A percentile compares a stretch with the other conserved stretches of the same genome.
phyloP scores from a whole-genome alignment of 768 basidiomycete genomes.

The Daedaleopsis nitida region DNA sequence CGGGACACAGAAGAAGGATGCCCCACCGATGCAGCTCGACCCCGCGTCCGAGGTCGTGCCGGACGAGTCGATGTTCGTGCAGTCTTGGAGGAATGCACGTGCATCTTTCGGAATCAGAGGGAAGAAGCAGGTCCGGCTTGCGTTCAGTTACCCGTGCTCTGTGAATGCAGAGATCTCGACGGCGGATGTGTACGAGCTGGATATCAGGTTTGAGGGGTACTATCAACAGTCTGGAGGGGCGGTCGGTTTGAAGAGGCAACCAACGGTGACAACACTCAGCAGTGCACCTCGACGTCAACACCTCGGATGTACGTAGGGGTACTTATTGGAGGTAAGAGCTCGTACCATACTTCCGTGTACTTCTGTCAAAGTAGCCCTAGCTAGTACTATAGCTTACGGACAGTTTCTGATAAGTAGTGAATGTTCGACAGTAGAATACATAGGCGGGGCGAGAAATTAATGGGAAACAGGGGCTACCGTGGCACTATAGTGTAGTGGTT shows the following conservation, averaged over 20 bases:
- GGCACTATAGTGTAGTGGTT: constrained; percentile 16
- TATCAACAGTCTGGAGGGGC: background rate
- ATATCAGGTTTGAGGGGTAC: constrained; percentile 7
- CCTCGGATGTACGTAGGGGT: too few species aligned
- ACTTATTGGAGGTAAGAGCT: too few species aligned
- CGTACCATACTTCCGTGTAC: too few species aligned
- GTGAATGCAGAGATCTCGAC: background rate
- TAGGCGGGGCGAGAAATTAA: too few species aligned
- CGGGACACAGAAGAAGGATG: background rate
- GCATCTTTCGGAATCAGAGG: background rate
- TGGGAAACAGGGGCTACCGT: too few species aligned
- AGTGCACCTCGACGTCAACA: background rate
- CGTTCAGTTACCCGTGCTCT: constrained; percentile 8
- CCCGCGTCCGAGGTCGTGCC: background rate
- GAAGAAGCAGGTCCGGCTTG: constrained; percentile 7
- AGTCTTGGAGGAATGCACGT: constrained; percentile 10
- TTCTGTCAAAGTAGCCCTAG: too few species aligned
- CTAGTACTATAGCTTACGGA: too few species aligned
- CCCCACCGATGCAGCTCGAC: background rate
- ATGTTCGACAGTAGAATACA: too few species aligned
- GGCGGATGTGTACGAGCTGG: constrained; percentile 18
- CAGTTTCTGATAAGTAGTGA: too few species aligned
- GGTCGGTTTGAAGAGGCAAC: background rate
- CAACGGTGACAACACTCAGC: background rate
- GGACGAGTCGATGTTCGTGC: constrained; percentile 14